A percentile compares a stretch with the other conserved stretches of the same genome.
These are phyloP conservation scores for Neurospora sublineolata DNA, from an alignment of 495 filamentous ascomycete genomes.

Conservation along the genomic window DNA sequence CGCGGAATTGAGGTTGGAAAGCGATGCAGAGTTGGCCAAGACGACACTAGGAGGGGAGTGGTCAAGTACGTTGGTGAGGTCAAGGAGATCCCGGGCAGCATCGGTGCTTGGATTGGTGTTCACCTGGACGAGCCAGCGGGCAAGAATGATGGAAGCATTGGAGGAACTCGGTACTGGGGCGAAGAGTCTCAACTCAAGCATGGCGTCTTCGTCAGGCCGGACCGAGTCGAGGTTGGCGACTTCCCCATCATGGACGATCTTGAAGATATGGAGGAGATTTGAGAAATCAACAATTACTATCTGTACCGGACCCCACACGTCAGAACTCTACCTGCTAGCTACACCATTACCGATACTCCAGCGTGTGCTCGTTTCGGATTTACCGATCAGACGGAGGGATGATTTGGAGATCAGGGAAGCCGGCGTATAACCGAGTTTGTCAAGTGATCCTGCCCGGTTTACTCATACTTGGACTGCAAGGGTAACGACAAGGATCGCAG, in stretches of 20 bases:
- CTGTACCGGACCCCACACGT: neutral
- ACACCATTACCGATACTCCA: neutral
- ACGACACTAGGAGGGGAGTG: constrained; percentile 68
- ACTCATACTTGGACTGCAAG: neutral
- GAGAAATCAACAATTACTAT: constrained; percentile 15
- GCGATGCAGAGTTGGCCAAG: constrained; percentile 50
- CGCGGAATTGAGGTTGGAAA: constrained; percentile 54
- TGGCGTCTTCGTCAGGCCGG: constrained; percentile 81
- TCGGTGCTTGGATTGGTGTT: constrained; percentile 75
- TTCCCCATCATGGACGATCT: constrained; percentile 63
- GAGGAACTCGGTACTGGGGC: constrained; percentile 67
- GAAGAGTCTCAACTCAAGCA: constrained; percentile 49
- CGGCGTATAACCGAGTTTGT: neutral
- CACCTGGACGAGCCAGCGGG: constrained; percentile 77
- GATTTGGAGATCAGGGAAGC: neutral
- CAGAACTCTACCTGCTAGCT: neutral
- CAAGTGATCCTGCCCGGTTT: neutral
- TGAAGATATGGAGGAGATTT: constrained; percentile 85
- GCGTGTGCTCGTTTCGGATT: neutral
- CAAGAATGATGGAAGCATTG: constrained; percentile 80
- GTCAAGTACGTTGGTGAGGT: constrained; percentile 76
- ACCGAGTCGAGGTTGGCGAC: constrained; percentile 81
- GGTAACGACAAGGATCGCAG: neutral
- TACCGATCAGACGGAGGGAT: neutral
- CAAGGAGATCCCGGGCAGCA: constrained; percentile 59